A percentile compares a stretch with the other conserved stretches of the same genome.
These are phyloP conservation scores for Pyrenochaeta sp. DNA, from an alignment of 2,329 filamentous ascomycete genomes.

Conservation along the genomic window DNA sequence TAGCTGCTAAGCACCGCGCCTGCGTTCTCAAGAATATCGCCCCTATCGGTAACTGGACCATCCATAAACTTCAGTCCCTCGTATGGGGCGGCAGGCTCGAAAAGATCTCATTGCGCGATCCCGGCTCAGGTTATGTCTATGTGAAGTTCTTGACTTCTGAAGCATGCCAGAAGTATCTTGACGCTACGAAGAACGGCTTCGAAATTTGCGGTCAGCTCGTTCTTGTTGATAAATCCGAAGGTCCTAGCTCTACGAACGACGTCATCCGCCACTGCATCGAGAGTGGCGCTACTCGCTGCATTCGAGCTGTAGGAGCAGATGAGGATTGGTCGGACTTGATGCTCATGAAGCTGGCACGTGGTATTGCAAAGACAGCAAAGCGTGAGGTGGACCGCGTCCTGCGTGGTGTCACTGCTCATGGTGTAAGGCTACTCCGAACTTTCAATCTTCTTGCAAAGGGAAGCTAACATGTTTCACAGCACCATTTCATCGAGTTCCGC, in stretches of 20 bases:
- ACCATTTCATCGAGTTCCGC: slow-evolving; percentile 55
- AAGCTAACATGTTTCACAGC: slow-evolving; percentile 37
- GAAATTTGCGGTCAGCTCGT: slow-evolving; percentile 28
- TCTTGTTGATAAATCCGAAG: slow-evolving; percentile 36
- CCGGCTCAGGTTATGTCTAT: slow-evolving; percentile 30
- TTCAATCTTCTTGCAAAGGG: background rate
- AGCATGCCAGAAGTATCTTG: slow-evolving; percentile 41
- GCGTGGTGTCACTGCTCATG: slow-evolving; percentile 49
- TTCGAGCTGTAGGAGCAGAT: slow-evolving; percentile 53
- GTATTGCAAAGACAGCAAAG: slow-evolving; percentile 38
- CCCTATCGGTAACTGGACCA: slow-evolving; percentile 21
- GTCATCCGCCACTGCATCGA: slow-evolving; percentile 51
- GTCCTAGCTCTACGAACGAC: slow-evolving; percentile 47
- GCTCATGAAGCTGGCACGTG: slow-evolving; percentile 49
- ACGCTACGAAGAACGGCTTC: slow-evolving; percentile 46
- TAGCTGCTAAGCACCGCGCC: slow-evolving; percentile 31
- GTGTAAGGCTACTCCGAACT: slow-evolving; percentile 44
- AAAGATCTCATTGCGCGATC: slow-evolving; percentile 32
- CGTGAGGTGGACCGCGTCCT: slow-evolving; percentile 56
- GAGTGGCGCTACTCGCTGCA: slow-evolving; percentile 53
- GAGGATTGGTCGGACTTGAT: slow-evolving; percentile 48
- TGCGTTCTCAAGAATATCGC: slow-evolving; percentile 37
- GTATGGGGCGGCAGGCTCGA: slow-evolving; percentile 50
- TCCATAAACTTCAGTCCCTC: slow-evolving; percentile 42
- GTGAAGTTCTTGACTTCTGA: slow-evolving; percentile 45